phyloP scores from a whole-genome alignment of 257 asterid species.

The Sherardia arvensis region DNA sequence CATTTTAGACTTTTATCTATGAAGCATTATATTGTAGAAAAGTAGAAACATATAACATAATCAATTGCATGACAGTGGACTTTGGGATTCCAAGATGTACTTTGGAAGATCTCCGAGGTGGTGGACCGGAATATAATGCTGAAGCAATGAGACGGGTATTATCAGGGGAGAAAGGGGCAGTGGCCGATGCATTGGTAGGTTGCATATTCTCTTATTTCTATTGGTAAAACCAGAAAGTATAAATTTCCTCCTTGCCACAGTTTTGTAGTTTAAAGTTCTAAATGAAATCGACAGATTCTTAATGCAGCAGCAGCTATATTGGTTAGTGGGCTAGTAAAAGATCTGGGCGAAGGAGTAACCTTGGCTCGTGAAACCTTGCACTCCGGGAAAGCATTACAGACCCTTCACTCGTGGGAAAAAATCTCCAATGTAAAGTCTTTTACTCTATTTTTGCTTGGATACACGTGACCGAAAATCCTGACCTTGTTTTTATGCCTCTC shows the following conservation, averaged over 20 bases:
- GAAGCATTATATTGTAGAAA: background rate
- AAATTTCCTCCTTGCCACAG: background rate
- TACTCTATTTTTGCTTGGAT: background rate
- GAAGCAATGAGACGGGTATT: constrained; percentile 50
- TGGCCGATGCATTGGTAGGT: constrained; percentile 80
- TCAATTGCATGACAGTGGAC: constrained; percentile 32
- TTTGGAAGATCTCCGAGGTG: constrained; percentile 52
- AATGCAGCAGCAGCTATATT: constrained; percentile 90
- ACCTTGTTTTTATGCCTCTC: constrained; percentile 13
- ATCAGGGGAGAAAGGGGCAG: constrained; percentile 64
- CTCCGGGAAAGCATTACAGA: constrained; percentile 67
- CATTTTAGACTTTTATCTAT: too few species aligned
- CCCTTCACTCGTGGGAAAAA: constrained; percentile 63
- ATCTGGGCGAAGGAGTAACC: constrained; percentile 60
- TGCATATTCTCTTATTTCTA: background rate
- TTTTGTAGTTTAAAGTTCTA: background rate
- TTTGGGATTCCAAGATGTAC: constrained; percentile 79
- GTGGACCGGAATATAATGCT: constrained; percentile 64
- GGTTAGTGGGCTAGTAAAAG: constrained; percentile 56
- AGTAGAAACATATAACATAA: background rate
- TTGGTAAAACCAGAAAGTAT: too few species aligned
- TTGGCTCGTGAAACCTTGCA: constrained; percentile 55
- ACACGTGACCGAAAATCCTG: background rate
- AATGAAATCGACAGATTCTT: constrained; percentile 39
- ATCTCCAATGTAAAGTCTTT: constrained; percentile 47